phyloP scores from a whole-genome alignment of 2,329 filamentous ascomycete species.

The Paramyrothecium roridum region DNA sequence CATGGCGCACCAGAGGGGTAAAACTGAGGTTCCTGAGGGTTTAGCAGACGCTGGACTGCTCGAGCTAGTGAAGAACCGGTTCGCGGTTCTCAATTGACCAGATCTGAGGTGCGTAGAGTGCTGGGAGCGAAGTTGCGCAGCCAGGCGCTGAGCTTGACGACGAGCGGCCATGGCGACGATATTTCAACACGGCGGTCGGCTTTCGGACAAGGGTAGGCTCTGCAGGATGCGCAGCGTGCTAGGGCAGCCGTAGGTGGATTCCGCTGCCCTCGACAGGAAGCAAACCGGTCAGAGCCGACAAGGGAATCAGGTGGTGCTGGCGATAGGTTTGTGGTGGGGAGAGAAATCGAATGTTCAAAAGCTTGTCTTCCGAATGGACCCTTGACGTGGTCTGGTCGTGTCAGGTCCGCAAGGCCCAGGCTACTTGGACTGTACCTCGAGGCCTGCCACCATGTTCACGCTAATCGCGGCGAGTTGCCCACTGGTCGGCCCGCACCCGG shows the following conservation, averaged over 20 bases:
- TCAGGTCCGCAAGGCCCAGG: not conserved
- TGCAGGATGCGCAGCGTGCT: not conserved
- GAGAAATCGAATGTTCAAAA: constrained; percentile 1
- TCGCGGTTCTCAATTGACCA: constrained; percentile 21
- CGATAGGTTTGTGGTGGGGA: not conserved
- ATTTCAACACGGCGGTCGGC: not conserved
- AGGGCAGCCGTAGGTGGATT: not conserved
- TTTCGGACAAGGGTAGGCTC: not conserved
- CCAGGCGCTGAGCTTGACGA: constrained; percentile 24
- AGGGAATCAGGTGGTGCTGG: not conserved
- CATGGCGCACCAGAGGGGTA: constrained; percentile 28
- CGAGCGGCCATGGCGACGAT: constrained; percentile 23
- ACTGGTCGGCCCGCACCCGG: not conserved
- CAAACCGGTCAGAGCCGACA: not conserved
- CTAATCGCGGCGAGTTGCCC: not conserved
- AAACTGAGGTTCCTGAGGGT: constrained; percentile 12
- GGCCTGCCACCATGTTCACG: not conserved
- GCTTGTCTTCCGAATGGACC: not conserved
- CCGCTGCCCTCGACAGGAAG: not conserved
- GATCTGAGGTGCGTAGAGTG: constrained; percentile 15
- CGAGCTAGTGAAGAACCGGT: constrained; percentile 21
- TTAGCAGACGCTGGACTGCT: constrained; percentile 13
- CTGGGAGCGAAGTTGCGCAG: constrained; percentile 20
- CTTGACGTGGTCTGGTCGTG: not conserved
- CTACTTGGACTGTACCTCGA: not conserved